Evolutionary conservation across 129 eudicot species (phyloP).

Genomic region (Saposhnikovia divaricata): DNA sequence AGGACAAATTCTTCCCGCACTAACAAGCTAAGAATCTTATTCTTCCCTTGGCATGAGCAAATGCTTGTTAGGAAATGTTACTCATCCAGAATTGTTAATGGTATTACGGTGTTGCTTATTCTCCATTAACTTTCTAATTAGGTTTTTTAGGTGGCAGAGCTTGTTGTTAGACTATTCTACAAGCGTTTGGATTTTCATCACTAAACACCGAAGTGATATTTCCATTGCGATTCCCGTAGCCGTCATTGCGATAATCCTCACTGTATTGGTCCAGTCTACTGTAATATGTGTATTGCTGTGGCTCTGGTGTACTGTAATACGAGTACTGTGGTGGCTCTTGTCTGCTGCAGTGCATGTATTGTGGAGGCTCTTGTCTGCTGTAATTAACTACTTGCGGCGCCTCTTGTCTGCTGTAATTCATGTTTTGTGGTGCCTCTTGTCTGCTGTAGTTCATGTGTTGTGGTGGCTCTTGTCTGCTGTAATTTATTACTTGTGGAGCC

Average conservation of each 20-base stretch:
- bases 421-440: slow-evolving; percentile 19
- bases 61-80: slow-evolving; percentile 19
- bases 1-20: slow-evolving; percentile 44
- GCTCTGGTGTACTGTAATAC: slow-evolving; percentile 16
- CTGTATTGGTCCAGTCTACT: slow-evolving; percentile 25
- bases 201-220: slow-evolving; percentile 71
- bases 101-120: slow-evolving; percentile 15
- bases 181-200: slow-evolving; percentile 92
- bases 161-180: slow-evolving; percentile 49
- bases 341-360: slow-evolving; percentile 24
- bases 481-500: slow-evolving; percentile 20
- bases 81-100: slow-evolving; percentile 10
- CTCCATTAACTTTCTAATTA: slow-evolving; percentile 18
- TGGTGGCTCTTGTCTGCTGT: slow-evolving; percentile 29
- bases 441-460: slow-evolving; percentile 18
- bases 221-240: slow-evolving; percentile 33
- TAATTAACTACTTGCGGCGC: slow-evolving; percentile 22
- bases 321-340: slow-evolving; percentile 29
- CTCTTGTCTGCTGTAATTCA: slow-evolving; percentile 24
- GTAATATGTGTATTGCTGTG: slow-evolving; percentile 31
- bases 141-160: too few species aligned
- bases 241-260: slow-evolving; percentile 33
- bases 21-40: slow-evolving; percentile 51
- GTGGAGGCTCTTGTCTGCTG: slow-evolving; percentile 20
- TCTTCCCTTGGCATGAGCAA: slow-evolving; percentile 27